Evolutionary conservation across 805 yeast genomes (phyloP).

Genomic region (Pichia californica): DNA sequence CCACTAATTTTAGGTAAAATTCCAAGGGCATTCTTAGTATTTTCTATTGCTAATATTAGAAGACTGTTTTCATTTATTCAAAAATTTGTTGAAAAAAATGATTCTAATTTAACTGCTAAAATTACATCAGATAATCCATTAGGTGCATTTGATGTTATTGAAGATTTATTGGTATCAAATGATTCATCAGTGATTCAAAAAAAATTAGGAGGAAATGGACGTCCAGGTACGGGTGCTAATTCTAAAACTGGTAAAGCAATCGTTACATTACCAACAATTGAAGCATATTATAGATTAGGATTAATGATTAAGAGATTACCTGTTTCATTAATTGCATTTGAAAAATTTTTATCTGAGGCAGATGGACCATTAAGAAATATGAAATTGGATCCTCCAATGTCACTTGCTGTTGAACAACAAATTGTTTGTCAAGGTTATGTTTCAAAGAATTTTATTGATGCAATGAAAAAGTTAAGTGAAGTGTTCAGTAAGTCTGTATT

Average conservation of each 20-base stretch:
- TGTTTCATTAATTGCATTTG: constrained; percentile 49
- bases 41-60: constrained; percentile 60
- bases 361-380: constrained; percentile 35
- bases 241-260: constrained; percentile 15
- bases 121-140: constrained; percentile 27
- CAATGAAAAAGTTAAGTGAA: constrained; percentile 39
- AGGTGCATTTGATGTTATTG: constrained; percentile 26
- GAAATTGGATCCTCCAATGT: constrained; percentile 33
- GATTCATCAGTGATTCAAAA: constrained; percentile 20
- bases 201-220: constrained; percentile 5
- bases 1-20: constrained; percentile 63
- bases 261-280: constrained; percentile 40
- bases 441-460: constrained; percentile 33
- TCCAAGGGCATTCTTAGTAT: constrained; percentile 59
- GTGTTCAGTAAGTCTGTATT: constrained; percentile 36
- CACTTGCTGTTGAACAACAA: constrained; percentile 52
- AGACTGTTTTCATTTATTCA: constrained; percentile 52
- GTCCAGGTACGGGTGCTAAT: constrained; percentile 3
- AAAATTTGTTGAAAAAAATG: constrained; percentile 49
- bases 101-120: constrained; percentile 26
- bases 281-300: constrained; percentile 45
- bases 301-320: constrained; percentile 45
- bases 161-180: constrained; percentile 21
- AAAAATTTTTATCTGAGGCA: constrained; percentile 54
- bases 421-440: constrained; percentile 56